Evolutionary conservation across 169 alveolate genomes (phyloP), one percentile per base, ranked within the genome.

Genomic region (Theileria annulata): DNA sequence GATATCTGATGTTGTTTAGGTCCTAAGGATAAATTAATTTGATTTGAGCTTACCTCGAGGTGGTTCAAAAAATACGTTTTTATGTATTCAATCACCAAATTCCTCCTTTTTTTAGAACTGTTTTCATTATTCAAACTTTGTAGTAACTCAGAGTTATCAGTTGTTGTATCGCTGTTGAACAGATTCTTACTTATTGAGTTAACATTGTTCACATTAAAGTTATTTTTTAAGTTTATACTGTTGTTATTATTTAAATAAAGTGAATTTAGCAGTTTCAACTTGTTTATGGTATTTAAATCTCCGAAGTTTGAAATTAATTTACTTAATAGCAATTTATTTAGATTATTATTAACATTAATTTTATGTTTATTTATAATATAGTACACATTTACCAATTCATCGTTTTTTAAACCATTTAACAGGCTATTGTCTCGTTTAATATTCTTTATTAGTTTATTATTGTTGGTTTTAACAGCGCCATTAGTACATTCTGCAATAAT

Each of bases 21-120:
- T 81, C 88, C 83, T 80, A 75, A 13, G 25, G 9, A 51, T 15
- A 3, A 71, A 63, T 63, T 63, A 63, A 30, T 31, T n/a, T n/a
- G 8, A 63, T 15, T 63, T 17, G 4, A n/a, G 13, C 54, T 63
- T 6, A 63, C 71, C 28, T 68, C 63, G 10, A 19, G 8, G 25
- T 23, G 31, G 17, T n/a, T 68, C 75, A 68, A 23, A 27, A 60
- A 27, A n/a, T n/a, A 23, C 21, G 48, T 19, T 27, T 27, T 60
- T n/a, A 60, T 33, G 69, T 60, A 60, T 33, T 60, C 69, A 13
- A 60, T 60, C 21, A n/a, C 33, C 8, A 35, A 35, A 35, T 35
- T 35, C 47, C 47, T 35, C 47, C 47, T 5, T 8, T 35, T 8
- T 35, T 8, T 35, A 35, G 47, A 8, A 8, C 8, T 35, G 8